phyloP scores from a whole-genome alignment of 2,329 filamentous ascomycete genomes.

The Cylindrodendrum hubeiense region DNA sequence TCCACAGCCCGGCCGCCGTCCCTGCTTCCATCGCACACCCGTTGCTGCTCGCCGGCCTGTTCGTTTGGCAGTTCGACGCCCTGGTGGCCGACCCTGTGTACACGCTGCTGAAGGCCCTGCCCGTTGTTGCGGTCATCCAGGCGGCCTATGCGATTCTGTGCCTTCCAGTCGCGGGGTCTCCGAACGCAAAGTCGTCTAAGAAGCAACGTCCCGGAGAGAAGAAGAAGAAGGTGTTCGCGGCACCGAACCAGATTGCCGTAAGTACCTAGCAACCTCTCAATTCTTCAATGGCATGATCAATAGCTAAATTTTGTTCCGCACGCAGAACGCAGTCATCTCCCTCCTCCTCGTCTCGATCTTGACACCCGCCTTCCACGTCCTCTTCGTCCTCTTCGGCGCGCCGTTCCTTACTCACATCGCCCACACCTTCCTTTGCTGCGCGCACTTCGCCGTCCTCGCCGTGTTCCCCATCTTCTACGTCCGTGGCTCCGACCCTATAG shows the following conservation, averaged over 20 bases:
- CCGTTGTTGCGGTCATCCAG: slow-evolving; percentile 75
- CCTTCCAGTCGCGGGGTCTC: slow-evolving; percentile 70
- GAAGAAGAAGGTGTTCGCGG: slow-evolving; percentile 63
- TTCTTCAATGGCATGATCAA: slow-evolving; percentile 6
- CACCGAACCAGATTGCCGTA: slow-evolving; percentile 62
- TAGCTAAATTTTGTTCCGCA: slow-evolving; percentile 27
- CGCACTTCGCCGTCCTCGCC: slow-evolving; percentile 84
- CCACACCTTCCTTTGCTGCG: slow-evolving; percentile 84
- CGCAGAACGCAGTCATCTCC: slow-evolving; percentile 60
- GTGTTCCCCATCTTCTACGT: slow-evolving; percentile 87
- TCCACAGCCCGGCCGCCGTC: slow-evolving; percentile 54
- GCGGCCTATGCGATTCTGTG: slow-evolving; percentile 71
- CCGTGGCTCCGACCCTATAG: slow-evolving; percentile 79
- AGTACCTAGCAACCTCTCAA: slow-evolving; percentile 34
- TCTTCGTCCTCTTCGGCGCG: slow-evolving; percentile 90
- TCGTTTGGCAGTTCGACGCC: slow-evolving; percentile 71
- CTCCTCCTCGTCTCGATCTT: slow-evolving; percentile 76
- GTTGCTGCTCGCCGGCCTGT: slow-evolving; percentile 72
- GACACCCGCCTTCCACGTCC: slow-evolving; percentile 71
- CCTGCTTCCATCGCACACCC: slow-evolving; percentile 77
- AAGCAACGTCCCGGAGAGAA: slow-evolving; percentile 67
- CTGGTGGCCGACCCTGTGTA: slow-evolving; percentile 78
- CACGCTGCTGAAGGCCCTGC: slow-evolving; percentile 71
- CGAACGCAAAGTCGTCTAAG: slow-evolving; percentile 54
- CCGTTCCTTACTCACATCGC: slow-evolving; percentile 84